Base-by-base conservation (phyloP, 2,329 filamentous ascomycete species). In the Zasmidium angulare region DNA sequence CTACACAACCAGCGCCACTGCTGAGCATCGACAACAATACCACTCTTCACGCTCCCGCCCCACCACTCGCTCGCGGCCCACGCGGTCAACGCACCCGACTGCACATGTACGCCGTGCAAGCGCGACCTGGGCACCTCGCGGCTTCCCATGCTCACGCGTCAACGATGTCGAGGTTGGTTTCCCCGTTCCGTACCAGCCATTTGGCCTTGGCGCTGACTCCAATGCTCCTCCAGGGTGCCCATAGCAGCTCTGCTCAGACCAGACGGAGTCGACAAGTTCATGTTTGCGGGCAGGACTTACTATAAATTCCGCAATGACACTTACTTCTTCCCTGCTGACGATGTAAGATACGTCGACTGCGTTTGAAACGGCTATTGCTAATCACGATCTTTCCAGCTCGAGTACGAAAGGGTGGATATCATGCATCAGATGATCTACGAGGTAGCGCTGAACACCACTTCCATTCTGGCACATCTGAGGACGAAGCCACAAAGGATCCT, bases 401-500 rank as follows among this genome's bases (percentile, higher is more conserved):
- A 67, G 31, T 57, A 53, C 48, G 63, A 68, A 50, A 63, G 63
- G 20, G 50, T 68, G 40, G 66, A 68, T 50, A 63, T 67, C 43
- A 57, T 69, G 40, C 66, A 69, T 50, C 48, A 56, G 26, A 53
- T 68, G 19, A 68, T 69, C 40, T 64, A 63, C 54, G 56, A 52
- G 10, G 55, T 62, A 85, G 75, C 80, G 62, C 77, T 67, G 46
- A 57, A 61, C 43, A 59, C 11, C 61, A 66, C 23, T 52, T 67
- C 40, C 65, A 67, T 52, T n/a, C 46, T 61, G 20, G 60, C 79
- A 40, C 71, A 80, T 52, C 68, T 74, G 61, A 64, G 75, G 59
- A 69, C 70, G 66, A 70, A 68, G 3, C 75, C 75, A 56, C 76
- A 77, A 58, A 79, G 82, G 61, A 82, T 87, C 62, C 77, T 87